A percentile compares a stretch with the other conserved stretches of the same genome.
Evolutionary conservation across 345 rosid species (phyloP).

Genomic region (Rhodamnia argentea): DNA sequence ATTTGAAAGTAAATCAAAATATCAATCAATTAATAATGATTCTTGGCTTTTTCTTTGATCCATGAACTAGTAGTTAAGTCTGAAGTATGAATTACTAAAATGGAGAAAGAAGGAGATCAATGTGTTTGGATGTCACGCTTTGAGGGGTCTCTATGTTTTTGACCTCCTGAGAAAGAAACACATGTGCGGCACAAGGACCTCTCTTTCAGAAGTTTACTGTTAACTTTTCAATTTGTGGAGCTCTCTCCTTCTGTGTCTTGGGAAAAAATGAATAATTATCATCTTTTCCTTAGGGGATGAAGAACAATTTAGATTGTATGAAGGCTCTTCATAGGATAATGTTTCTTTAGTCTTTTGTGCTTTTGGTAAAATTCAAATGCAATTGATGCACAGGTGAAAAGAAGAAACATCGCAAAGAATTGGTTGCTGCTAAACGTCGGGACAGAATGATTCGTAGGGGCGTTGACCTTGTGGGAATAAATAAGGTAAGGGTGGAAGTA

Average conservation of each 20-base stretch:
- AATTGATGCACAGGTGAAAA: conserved; percentile 40
- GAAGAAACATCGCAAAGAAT: conserved; percentile 81
- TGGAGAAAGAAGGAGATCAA: not conserved
- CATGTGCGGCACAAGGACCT: not conserved
- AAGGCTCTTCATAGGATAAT: not conserved
- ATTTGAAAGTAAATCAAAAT: not conserved
- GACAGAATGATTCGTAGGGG: conserved; percentile 74
- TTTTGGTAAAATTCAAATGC: not conserved
- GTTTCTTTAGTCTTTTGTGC: not conserved
- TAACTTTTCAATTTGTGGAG: not conserved
- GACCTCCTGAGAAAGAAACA: not conserved
- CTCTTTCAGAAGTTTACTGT: not conserved
- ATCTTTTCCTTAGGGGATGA: not conserved
- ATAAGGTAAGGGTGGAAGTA: conserved; percentile 24
- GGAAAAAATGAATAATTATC: not conserved
- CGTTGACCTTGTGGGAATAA: conserved; percentile 67
- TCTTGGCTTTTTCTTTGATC: not conserved
- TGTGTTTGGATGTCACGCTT: not conserved
- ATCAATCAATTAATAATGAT: not conserved
- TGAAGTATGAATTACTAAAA: not conserved
- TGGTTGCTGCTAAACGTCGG: conserved; percentile 65
- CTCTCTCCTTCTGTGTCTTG: not conserved
- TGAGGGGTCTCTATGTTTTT: not conserved
- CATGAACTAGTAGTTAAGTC: not conserved
- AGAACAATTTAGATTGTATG: not conserved